Conservation (phyloP, 305 asterid genomes). For the Petunia hybrid region DNA sequence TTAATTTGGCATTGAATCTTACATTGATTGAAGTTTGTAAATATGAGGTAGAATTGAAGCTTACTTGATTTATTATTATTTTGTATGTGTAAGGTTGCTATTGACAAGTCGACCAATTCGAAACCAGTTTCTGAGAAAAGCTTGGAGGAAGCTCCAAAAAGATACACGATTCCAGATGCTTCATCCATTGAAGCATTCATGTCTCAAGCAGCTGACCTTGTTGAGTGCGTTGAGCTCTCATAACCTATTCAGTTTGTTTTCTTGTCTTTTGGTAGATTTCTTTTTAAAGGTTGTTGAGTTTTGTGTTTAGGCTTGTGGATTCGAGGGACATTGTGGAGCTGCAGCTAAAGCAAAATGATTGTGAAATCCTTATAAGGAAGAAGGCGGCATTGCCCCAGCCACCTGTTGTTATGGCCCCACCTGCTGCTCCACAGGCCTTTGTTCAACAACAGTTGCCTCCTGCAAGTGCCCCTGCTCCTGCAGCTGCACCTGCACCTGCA, state of each 20-base stretch:
- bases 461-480: slow-evolving; percentile 28
- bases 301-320: slow-evolving; percentile 71
- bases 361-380: slow-evolving; percentile 79
- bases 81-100: slow-evolving; percentile 26
- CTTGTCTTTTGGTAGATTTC: not conserved
- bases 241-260: slow-evolving; percentile 8
- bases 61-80: not conserved
- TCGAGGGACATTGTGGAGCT: slow-evolving; percentile 86
- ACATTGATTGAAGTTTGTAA: slow-evolving; percentile 10
- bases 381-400: slow-evolving; percentile 82
- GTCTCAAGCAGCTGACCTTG: slow-evolving; percentile 71
- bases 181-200: slow-evolving; percentile 64
- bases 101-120: slow-evolving; percentile 32
- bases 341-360: slow-evolving; percentile 70
- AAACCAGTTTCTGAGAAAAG: slow-evolving; percentile 29
- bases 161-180: slow-evolving; percentile 31
- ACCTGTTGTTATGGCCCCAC: slow-evolving; percentile 48
- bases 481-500: not conserved
- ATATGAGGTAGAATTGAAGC: not conserved
- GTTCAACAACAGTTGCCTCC: slow-evolving; percentile 49
- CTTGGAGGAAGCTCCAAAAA: slow-evolving; percentile 29
- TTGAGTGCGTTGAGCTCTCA: slow-evolving; percentile 57
- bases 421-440: slow-evolving; percentile 27
- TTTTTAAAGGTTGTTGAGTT: slow-evolving; percentile 12
- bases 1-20: not conserved